Conservation (phyloP, 768 basidiomycete species). For the Mycena alexandri region DNA sequence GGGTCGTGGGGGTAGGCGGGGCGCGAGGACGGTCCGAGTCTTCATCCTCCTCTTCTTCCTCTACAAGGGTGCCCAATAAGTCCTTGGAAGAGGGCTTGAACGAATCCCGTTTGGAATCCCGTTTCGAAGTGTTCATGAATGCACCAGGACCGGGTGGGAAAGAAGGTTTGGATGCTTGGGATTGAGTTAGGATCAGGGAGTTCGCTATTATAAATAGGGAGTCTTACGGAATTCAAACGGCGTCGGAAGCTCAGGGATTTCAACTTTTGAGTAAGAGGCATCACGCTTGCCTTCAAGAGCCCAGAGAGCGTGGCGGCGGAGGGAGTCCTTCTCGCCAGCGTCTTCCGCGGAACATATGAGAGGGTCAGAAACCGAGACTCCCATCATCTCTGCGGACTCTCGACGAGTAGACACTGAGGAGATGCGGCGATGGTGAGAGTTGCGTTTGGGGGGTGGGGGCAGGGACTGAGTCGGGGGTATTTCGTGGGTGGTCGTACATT, state of each 20-base stretch:
- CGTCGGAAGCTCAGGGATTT: constrained; percentile 83
- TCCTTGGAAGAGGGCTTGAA: constrained; percentile 85
- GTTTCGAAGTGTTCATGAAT: constrained; percentile 56
- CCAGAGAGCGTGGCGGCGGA: constrained; percentile 86
- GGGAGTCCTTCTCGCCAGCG: constrained; percentile 80
- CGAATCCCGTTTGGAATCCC: constrained; percentile 89
- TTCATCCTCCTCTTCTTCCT: constrained; percentile 92
- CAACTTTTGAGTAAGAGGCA: constrained; percentile 77
- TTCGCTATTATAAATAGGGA: constrained; percentile 15
- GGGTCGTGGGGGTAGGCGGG: constrained; percentile 46
- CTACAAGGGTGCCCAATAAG: constrained; percentile 81
- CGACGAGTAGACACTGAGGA: constrained; percentile 91
- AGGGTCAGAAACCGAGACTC: constrained; percentile 77
- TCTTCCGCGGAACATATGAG: constrained; percentile 73
- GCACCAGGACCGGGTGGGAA: constrained; percentile 62
- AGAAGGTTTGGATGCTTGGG: constrained; percentile 71
- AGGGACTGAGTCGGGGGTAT: constrained; percentile 44
- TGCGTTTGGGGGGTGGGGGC: constrained; percentile 65
- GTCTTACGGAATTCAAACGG: constrained; percentile 78
- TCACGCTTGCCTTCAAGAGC: constrained; percentile 89
- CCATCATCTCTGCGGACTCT: constrained; percentile 94
- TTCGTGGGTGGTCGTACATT: constrained; percentile 54
- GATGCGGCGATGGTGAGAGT: constrained; percentile 86
- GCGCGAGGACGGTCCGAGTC: constrained; percentile 58
- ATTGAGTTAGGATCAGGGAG: constrained; percentile 19